Percentiles rank a stretch among this genome's conserved stretches.
These are phyloP conservation scores for Entelexis paramagnoliae DNA, from an alignment of 1,139 yeast species.

Conservation along the genomic window DNA sequence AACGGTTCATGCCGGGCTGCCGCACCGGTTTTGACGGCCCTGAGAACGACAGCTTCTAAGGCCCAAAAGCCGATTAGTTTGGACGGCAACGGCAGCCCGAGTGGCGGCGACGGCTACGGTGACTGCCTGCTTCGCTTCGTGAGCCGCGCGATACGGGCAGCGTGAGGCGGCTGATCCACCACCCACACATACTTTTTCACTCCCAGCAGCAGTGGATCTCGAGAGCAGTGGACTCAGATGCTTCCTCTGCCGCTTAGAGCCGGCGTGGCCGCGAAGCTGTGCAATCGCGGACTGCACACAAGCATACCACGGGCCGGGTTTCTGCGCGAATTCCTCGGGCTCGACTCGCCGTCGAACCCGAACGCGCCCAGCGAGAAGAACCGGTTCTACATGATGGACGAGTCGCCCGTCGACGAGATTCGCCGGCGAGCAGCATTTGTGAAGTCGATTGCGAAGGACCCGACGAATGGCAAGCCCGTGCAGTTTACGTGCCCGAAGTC, in stretches of 20 bases:
- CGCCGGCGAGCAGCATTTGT: slow-evolving; percentile 88
- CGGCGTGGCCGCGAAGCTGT: not conserved
- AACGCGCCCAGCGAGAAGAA: slow-evolving; percentile 50
- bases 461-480: slow-evolving; percentile 65
- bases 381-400: slow-evolving; percentile 78
- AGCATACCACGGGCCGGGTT: slow-evolving; percentile 17
- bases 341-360: slow-evolving; percentile 20
- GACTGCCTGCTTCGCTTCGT: too few relatives aligned
- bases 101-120: too few relatives aligned
- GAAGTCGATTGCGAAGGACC: slow-evolving; percentile 79
- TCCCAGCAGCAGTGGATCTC: not conserved
- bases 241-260: slow-evolving; percentile 1
- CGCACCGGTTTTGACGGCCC: too few relatives aligned
- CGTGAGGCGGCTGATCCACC: not conserved
- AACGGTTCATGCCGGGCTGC: too few relatives aligned
- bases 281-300: slow-evolving; percentile 43
- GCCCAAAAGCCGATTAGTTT: too few relatives aligned
- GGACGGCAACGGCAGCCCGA: too few relatives aligned
- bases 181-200: not conserved
- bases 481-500: slow-evolving; percentile 83
- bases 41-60: too few relatives aligned
- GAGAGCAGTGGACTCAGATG: not conserved
- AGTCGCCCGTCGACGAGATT: slow-evolving; percentile 78
- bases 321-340: slow-evolving; percentile 23
- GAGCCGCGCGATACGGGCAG: not conserved